phyloP scores from a whole-genome alignment of 2,329 filamentous ascomycete genomes.

The Colletotrichum cordylinicola region DNA sequence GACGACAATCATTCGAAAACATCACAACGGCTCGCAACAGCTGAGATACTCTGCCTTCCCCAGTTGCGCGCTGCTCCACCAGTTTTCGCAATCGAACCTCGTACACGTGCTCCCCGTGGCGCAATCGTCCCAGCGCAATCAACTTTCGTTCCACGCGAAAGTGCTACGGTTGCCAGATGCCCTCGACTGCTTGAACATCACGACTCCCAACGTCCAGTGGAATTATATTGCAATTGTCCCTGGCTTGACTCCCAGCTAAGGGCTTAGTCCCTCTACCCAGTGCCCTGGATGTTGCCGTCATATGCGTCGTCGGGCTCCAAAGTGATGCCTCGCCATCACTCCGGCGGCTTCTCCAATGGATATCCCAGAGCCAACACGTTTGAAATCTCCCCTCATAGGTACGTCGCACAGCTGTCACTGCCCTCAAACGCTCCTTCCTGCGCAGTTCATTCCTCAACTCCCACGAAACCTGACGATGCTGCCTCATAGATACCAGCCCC shows the following conservation, averaged over 20 bases:
- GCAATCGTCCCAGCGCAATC: neutral
- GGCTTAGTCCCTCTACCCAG: neutral
- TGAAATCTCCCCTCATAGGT: conserved; percentile 90
- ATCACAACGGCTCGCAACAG: neutral
- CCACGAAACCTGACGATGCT: neutral
- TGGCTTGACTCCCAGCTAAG: conserved; percentile 9
- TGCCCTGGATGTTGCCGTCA: conserved; percentile 60
- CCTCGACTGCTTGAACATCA: conserved; percentile 33
- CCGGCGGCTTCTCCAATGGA: conserved; percentile 79
- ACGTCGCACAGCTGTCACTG: conserved; percentile 35
- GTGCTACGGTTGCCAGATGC: conserved; percentile 25
- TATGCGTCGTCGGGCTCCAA: conserved; percentile 60
- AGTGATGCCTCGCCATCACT: conserved; percentile 87
- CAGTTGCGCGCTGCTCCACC: neutral
- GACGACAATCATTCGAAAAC: neutral
- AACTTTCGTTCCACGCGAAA: neutral
- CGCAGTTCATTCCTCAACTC: neutral
- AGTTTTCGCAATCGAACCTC: neutral
- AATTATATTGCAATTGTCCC: neutral
- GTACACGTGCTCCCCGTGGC: neutral
- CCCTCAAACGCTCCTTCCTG: neutral
- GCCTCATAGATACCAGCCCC: conserved; percentile 80
- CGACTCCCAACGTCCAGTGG: conserved; percentile 1
- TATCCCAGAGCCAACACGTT: conserved; percentile 81
- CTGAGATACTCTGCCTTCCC: neutral